Percentiles rank a stretch among this genome's conserved stretches.
phyloP scores from a whole-genome alignment of 2,329 filamentous ascomycete genomes.

The Exophiala dermatitidis region DNA sequence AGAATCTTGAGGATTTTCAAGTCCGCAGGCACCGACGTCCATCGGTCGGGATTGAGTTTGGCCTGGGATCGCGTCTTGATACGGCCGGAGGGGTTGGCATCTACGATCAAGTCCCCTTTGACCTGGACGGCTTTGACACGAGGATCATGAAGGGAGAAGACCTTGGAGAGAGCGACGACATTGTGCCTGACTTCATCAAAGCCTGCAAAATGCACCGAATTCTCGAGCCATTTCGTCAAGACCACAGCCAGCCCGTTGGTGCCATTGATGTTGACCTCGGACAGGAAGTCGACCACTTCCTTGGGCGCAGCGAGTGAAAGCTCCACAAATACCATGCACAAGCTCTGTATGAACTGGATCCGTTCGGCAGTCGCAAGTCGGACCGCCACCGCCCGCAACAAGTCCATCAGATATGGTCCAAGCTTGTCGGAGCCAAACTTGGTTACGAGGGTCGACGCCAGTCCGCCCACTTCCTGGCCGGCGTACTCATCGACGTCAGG shows the following conservation, averaged over 20 bases:
- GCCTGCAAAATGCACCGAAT: conserved; percentile 93
- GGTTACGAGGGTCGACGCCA: conserved; percentile 91
- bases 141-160: conserved; percentile 79
- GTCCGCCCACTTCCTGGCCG: conserved; percentile 88
- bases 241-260: conserved; percentile 78
- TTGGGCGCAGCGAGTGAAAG: conserved; percentile 75
- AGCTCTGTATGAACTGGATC: conserved; percentile 85
- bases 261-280: conserved; percentile 70
- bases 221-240: conserved; percentile 91
- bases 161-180: conserved; percentile 84
- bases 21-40: conserved; percentile 75
- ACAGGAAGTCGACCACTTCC: conserved; percentile 88
- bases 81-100: conserved; percentile 55
- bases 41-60: conserved; percentile 81
- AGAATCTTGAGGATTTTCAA: conserved; percentile 96
- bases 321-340: conserved; percentile 91
- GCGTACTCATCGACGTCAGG: conserved; percentile 83
- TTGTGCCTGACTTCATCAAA: conserved; percentile 97
- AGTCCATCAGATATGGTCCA: conserved; percentile 79
- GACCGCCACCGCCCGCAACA: conserved; percentile 80
- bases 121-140: conserved; percentile 73
- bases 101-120: conserved; percentile 83
- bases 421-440: conserved; percentile 87
- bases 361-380: conserved; percentile 75
- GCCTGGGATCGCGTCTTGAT: conserved; percentile 94